Percentiles rank a stretch among this genome's conserved stretches.
phyloP scores from a whole-genome alignment of 2,329 filamentous ascomycete species.

The Incumbomyces delicatus region DNA sequence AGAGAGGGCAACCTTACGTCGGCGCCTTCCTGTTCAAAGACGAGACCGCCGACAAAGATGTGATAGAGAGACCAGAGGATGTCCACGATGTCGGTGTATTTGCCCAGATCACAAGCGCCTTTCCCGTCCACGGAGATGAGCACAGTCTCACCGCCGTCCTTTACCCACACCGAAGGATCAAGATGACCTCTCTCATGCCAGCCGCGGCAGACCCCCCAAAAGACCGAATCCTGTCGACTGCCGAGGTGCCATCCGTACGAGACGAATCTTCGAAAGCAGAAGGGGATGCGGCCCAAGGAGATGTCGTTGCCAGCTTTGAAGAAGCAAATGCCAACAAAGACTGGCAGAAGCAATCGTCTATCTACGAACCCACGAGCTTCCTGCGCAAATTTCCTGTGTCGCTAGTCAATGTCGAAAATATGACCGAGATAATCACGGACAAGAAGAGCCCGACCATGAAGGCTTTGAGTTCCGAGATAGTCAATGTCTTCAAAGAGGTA shows the following conservation, averaged over 20 bases:
- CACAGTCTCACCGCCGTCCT: slow-evolving; percentile 82
- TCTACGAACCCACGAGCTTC: slow-evolving; percentile 84
- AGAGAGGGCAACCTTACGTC: slow-evolving; percentile 92
- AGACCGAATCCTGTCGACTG: slow-evolving; percentile 24
- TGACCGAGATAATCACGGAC: slow-evolving; percentile 79
- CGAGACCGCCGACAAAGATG: slow-evolving; percentile 83
- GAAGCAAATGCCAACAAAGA: slow-evolving; percentile 58
- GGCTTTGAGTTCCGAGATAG: slow-evolving; percentile 91
- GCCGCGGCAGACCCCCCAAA: slow-evolving; percentile 39
- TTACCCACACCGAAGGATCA: slow-evolving; percentile 91
- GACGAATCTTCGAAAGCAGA: slow-evolving; percentile 45
- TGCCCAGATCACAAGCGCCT: slow-evolving; percentile 93
- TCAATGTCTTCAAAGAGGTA: slow-evolving; percentile 97
- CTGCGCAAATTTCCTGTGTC: slow-evolving; percentile 85
- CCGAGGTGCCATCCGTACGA: slow-evolving; percentile 32
- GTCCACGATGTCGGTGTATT: slow-evolving; percentile 96
- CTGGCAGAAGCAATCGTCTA: slow-evolving; percentile 40
- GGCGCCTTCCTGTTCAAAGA: slow-evolving; percentile 97
- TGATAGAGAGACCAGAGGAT: slow-evolving; percentile 81
- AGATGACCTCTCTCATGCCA: slow-evolving; percentile 71
- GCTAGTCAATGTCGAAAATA: slow-evolving; percentile 88
- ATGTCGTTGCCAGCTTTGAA: slow-evolving; percentile 95
- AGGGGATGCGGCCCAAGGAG: slow-evolving; percentile 60
- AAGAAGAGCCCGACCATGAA: slow-evolving; percentile 81
- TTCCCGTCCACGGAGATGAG: slow-evolving; percentile 79